Evolutionary conservation across 2,329 filamentous ascomycete genomes (phyloP).

Genomic region (Fusarium sp.): DNA sequence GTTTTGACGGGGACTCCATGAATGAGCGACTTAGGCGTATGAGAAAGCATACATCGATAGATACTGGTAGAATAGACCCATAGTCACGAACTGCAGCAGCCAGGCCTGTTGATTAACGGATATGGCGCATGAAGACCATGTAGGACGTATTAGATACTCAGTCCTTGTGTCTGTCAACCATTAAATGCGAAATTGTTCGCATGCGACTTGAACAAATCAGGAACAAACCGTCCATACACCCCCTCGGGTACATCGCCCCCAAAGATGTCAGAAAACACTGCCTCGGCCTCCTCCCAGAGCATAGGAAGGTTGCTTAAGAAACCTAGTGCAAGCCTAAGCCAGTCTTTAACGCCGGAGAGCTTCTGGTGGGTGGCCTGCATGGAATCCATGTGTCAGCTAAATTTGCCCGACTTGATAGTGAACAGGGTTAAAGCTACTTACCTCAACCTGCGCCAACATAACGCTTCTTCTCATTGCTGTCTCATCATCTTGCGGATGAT

Average conservation of each 20-base stretch:
- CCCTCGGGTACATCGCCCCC: background rate
- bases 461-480: background rate
- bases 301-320: background rate
- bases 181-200: background rate
- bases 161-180: background rate
- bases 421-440: background rate
- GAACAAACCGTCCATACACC: background rate
- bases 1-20: background rate
- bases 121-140: background rate
- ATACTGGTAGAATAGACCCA: background rate
- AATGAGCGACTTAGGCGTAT: background rate
- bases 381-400: background rate
- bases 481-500: background rate
- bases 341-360: background rate
- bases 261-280: background rate
- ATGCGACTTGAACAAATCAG: background rate
- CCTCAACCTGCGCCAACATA: background rate
- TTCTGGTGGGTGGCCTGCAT: background rate
- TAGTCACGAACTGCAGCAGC: background rate
- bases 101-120: background rate
- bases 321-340: background rate
- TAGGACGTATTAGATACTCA: background rate
- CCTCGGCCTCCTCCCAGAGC: background rate
- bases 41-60: background rate
- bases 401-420: background rate